Base-by-base conservation (phyloP, 2,329 filamentous ascomycete species). In the Talaromyces verruculosus region DNA sequence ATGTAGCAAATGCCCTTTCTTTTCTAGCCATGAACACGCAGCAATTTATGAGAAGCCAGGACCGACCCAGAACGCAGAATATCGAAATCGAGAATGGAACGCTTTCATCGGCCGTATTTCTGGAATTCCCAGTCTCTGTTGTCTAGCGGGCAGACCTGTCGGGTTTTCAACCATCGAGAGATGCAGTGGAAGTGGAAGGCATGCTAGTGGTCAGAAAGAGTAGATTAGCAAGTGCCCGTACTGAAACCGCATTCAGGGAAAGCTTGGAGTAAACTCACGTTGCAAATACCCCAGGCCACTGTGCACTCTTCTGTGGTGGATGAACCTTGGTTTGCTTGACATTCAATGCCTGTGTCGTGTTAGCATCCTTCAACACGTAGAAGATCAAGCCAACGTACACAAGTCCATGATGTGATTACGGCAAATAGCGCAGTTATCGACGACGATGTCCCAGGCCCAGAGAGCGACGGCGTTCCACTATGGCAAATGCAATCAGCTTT, bases 141-240 rank as follows among this genome's bases (percentile, higher is more conserved):
- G 82, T 99, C 95, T 53, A 99, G 84, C 17, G 95, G 95, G 77
- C 95, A 99, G 60, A 99, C 95, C 78, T 98, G 95, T 76, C 95
- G 89, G n/a, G 95, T 97, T 85, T 99, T 99, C 67, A 99, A 84
- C 95, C 95, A 99, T 81, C 95, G 88, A 13, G 95, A 98, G 77
- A 99, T 99, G 84, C 95, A 99, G 83, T 99, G 95, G 83, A 99
- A 99, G 81, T 99, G 95, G 85, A 99, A 99, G 35, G 95, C 95
- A 77, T 99, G 95, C 95, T 99, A 74, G 2, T 57, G 15, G 11
- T 37, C 10, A 67, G 33, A 53, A 45, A 51, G 15, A 28, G 35
- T 5, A 22, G 28, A 37, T 45, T 64, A 28, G 8, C 15, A 28
- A 66, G 65, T 67, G 49, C 53, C 41, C 7, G n/a, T 28, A 43